Evolutionary conservation across 1,284 basidiomycete species (phyloP).

Genomic region (Naganishia cerealis): DNA sequence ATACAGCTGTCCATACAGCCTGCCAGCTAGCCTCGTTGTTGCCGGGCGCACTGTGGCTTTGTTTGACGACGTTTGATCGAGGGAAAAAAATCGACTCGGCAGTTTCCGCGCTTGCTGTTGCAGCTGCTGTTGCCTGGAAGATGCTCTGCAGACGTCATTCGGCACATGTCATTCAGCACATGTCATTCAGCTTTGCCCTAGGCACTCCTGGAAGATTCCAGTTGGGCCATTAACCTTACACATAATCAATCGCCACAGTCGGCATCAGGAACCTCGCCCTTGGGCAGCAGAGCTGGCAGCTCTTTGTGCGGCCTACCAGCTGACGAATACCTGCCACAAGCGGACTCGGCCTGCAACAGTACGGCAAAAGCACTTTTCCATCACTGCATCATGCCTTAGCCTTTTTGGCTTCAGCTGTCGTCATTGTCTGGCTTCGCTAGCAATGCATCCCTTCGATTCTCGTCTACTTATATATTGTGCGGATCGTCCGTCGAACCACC

Average conservation of each 20-base stretch:
- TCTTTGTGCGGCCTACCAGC: not conserved
- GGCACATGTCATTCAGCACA: constrained; percentile 3
- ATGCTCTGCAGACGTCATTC: constrained; percentile 1
- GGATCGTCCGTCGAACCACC: not conserved
- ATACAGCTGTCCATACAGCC: too few species aligned
- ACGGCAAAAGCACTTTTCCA: not conserved
- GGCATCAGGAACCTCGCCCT: not conserved
- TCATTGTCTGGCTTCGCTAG: not conserved
- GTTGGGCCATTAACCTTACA: not conserved
- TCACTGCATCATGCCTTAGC: not conserved
- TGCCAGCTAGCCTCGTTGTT: too few species aligned
- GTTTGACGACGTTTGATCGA: not conserved
- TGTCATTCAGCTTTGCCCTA: not conserved
- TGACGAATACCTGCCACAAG: not conserved
- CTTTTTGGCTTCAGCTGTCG: not conserved
- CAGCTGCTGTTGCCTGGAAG: not conserved
- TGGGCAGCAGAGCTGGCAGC: not conserved
- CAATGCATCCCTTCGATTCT: not conserved
- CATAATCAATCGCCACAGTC: not conserved
- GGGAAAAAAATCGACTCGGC: not conserved
- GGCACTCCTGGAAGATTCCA: not conserved
- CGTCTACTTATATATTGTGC: not conserved
- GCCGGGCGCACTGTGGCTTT: not conserved
- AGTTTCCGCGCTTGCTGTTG: not conserved
- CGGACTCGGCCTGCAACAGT: not conserved